Evolutionary conservation across 2,329 filamentous ascomycete genomes (phyloP), one percentile per base, ranked within the genome.

Genomic region (Sclerotinia borealis): DNA sequence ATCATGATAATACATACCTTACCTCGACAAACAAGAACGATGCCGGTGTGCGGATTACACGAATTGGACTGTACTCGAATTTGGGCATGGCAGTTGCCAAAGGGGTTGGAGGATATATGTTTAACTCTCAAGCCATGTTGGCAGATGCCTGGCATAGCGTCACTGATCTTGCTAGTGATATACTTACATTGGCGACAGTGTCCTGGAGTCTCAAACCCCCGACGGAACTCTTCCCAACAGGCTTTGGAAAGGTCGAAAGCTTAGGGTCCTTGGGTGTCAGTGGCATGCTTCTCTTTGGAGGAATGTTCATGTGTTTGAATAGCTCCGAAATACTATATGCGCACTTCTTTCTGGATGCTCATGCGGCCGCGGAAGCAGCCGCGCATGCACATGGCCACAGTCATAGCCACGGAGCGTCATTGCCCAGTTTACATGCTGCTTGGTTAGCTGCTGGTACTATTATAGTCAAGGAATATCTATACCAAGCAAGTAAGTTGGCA

Each of bases 161-260:
- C 69, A 96, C 93, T 55, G 95, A 99, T 77, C 85, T 99, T 63
- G 92, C 96, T 65, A 97, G 93, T 60, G 95, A 99, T 76, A 83
- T 99, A 70, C 86, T 97, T 76, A 99, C 95, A 0, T 83, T 99
- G 25, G 91, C 91, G 19, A 99, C 95, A 11, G 93, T 99, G 52
- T 93, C 93, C 25, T 96, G 91, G 87, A 96, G 93, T 65, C 79
- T 98, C 65, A 92, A 90, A 71, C 88, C 91, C 7, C 92, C 95
- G 0, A 91, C 90, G 13, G 83, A 89, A 61, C 84, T 84, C 47
- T 99, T 96, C 74, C 95, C 95, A 2, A 86, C 87, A 71, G 95
- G 95, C 1, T 99, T 96, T 74, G 95, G 95, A 74, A 99, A 99
- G 79, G 85, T 99, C n/a, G 95, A 99, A 80, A 96, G 92, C 72